A percentile compares a stretch with the other conserved stretches of the same genome.
phyloP scores from a whole-genome alignment of 768 basidiomycete genomes.

The Brasilioporus rufonigricans region DNA sequence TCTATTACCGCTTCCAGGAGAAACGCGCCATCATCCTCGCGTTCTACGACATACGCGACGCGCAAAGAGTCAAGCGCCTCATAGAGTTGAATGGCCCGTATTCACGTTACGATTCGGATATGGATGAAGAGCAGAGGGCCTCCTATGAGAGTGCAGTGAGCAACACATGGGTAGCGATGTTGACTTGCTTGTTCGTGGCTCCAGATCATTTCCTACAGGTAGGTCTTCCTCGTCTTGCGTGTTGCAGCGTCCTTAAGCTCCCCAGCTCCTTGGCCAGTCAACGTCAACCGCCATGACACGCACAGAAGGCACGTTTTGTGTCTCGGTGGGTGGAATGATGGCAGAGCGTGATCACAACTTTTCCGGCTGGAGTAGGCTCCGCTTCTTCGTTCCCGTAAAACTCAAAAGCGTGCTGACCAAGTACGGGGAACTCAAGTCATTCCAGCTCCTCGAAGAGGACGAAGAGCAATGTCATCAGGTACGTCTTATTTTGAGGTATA shows the following conservation, averaged over 20 bases:
- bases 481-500: slow-evolving; percentile 11
- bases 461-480: slow-evolving; percentile 28
- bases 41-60: slow-evolving; percentile 60
- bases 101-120: neutral
- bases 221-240: slow-evolving; percentile 10
- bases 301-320: slow-evolving; percentile 50
- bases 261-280: slow-evolving; percentile 50
- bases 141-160: slow-evolving; percentile 1
- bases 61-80: slow-evolving; percentile 44
- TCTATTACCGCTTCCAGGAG: slow-evolving; percentile 51
- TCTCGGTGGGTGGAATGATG: slow-evolving; percentile 39
- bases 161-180: slow-evolving; percentile 26
- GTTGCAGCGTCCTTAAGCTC: slow-evolving; percentile 6
- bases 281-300: slow-evolving; percentile 47
- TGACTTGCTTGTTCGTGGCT: slow-evolving; percentile 44
- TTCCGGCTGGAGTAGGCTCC: slow-evolving; percentile 24
- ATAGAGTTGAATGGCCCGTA: slow-evolving; percentile 29
- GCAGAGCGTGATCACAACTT: slow-evolving; percentile 20
- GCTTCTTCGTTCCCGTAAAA: slow-evolving; percentile 28
- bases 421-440: slow-evolving; percentile 32
- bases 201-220: slow-evolving; percentile 48
- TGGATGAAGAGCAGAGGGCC: slow-evolving; percentile 6
- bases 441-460: slow-evolving; percentile 25
- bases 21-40: slow-evolving; percentile 55
- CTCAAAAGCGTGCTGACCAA: slow-evolving; percentile 30